Evolutionary conservation across 2,329 filamentous ascomycete genomes (phyloP).

Genomic region (Colletotrichum tofieldiae): DNA sequence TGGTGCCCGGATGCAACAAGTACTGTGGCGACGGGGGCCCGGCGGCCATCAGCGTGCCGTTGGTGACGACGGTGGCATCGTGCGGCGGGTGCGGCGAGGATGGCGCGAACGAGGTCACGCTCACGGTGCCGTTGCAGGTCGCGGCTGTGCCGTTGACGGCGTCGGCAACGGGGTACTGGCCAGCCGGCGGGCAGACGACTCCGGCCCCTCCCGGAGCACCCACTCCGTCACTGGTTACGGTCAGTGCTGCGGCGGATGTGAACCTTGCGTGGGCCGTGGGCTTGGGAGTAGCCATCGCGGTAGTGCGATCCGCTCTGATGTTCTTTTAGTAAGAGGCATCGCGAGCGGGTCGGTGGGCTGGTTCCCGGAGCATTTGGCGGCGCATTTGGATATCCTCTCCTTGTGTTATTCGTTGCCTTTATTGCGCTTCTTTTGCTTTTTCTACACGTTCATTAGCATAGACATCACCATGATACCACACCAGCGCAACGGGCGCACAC

Average conservation of each 20-base stretch:
- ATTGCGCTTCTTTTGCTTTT: not conserved
- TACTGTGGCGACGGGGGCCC: constrained; percentile 43
- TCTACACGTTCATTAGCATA: constrained; percentile 42
- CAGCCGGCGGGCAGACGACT: not conserved
- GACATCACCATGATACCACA: constrained; percentile 42
- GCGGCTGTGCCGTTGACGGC: constrained; percentile 34
- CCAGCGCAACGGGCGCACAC: constrained; percentile 43
- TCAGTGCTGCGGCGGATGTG: constrained; percentile 27
- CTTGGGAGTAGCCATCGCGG: constrained; percentile 25
- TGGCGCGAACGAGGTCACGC: constrained; percentile 52
- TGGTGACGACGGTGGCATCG: constrained; percentile 49
- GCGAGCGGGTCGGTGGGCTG: constrained; percentile 11
- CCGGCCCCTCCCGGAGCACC: constrained; percentile 8
- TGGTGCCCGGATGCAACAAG: constrained; percentile 45
- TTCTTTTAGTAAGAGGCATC: constrained; percentile 24
- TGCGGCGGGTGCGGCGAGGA: constrained; percentile 52
- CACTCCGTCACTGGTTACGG: constrained; percentile 20
- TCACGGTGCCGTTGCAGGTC: constrained; percentile 51
- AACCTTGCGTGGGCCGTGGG: constrained; percentile 20
- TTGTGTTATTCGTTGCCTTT: not conserved
- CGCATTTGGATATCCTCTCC: constrained; percentile 13
- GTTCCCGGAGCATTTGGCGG: constrained; percentile 37
- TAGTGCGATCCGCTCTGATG: constrained; percentile 30
- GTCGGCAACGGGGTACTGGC: constrained; percentile 32
- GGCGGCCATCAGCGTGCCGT: constrained; percentile 43